Percentiles rank a stretch among this genome's conserved stretches.
phyloP scores from a whole-genome alignment of 1,284 basidiomycete genomes.

The Rhodotorula sp. region DNA sequence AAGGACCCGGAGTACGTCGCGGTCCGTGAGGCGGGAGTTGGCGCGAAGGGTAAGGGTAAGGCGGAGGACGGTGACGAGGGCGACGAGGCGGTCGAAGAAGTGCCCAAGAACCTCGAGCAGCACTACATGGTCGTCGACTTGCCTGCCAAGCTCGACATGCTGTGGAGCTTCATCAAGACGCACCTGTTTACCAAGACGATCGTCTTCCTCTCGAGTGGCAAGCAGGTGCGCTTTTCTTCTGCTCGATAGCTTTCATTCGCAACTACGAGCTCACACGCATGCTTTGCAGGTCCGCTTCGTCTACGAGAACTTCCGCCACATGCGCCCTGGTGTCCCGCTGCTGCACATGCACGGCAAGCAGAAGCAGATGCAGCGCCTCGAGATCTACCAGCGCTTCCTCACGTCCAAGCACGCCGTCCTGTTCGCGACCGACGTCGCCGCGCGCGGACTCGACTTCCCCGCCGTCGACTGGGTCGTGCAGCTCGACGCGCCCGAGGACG shows the following conservation, averaged over 20 bases:
- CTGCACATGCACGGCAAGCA: conserved; percentile 96
- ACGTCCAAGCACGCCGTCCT: conserved; percentile 75
- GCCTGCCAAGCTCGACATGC: conserved; percentile 83
- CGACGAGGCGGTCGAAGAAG: conserved; percentile 50
- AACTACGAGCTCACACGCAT: too few species aligned
- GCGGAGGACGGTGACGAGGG: conserved; percentile 43
- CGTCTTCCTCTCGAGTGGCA: conserved; percentile 92
- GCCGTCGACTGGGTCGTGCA: conserved; percentile 97
- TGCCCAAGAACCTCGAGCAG: conserved; percentile 77
- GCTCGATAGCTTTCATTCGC: not conserved
- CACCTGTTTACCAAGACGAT: conserved; percentile 90
- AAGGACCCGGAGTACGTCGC: conserved; percentile 77
- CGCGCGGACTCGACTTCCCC: conserved; percentile 95
- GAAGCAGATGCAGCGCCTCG: conserved; percentile 84
- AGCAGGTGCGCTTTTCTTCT: conserved; percentile 61
- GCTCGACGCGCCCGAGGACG: conserved; percentile 95
- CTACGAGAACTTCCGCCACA: conserved; percentile 92
- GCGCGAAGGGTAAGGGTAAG: conserved; percentile 54
- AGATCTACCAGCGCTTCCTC: conserved; percentile 79
- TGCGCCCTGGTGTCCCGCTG: conserved; percentile 89
- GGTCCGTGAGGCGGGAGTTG: conserved; percentile 44
- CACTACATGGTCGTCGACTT: conserved; percentile 83
- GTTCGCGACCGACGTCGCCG: conserved; percentile 96
- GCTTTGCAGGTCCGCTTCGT: conserved; percentile 73
- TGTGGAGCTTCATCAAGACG: conserved; percentile 94